Evolutionary conservation across 1,284 basidiomycete species (phyloP), one percentile per base, ranked within the genome.

Genomic region (Marasmius fiardii): DNA sequence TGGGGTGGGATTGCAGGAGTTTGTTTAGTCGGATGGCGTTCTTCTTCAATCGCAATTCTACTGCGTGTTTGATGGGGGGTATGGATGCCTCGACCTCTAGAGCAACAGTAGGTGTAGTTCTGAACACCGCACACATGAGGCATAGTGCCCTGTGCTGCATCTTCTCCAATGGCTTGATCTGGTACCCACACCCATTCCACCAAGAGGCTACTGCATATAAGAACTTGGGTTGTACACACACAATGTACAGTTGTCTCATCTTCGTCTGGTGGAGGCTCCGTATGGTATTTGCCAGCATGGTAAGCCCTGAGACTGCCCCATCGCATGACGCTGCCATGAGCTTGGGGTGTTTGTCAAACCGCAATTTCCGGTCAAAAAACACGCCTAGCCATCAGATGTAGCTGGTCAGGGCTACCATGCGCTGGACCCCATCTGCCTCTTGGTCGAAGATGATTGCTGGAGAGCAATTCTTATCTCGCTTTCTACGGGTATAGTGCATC

Each of bases 171-270:
- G 65, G 7, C 34, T 24, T 47, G 60, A 61, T 31, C 60, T 64
- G 8, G n/a, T n/a, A n/a, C n/a, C n/a, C n/a, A n/a, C n/a, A n/a
- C n/a, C 64, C 64, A 5, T 62, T 68, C 65, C 66, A 72, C 72
- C 72, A 75, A 0, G 61, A 63, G 23, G 67, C 59, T 47, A 60
- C 59, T 3, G 67, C 67, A 51, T 69, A 71, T 1, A 68, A 64
- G 44, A 74, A 63, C 14, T 69, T 62, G 0, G 72, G 68, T 2
- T 68, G 28, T 0, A 75, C 62, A 45, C 55, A 56, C 10, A 16
- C 26, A 10, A 21, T 45, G 43, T 56, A 50, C 39, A 55, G 37
- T 1, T 5, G 21, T 3, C 34, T 28, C 47, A 55, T 55, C 12
- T 43, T 20, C 8, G 35, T 20, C 11, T 14, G 47, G 6, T 35